Base-by-base conservation (phyloP, 169 alveolate genomes). In the Cyclospora cayetanensis region DNA sequence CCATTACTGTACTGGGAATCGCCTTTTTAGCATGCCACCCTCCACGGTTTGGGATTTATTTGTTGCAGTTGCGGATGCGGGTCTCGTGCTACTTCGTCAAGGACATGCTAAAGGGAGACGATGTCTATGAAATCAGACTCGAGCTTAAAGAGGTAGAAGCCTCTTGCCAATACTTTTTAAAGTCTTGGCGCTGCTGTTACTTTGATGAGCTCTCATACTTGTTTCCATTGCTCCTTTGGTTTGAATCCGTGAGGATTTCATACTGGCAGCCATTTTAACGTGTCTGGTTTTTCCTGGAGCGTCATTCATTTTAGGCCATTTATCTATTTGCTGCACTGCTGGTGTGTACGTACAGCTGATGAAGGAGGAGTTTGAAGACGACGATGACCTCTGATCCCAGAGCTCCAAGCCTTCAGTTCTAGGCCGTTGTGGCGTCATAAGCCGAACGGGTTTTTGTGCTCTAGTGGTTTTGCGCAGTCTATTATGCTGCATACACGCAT, bases 31-130 rank as follows among this genome's bases (percentile, higher is more conserved):
- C n/a, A n/a, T n/a, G n/a, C n/a, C n/a, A n/a, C n/a, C n/a, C n/a
- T 15, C 12, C 50, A 11, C 50, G 80, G 80, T 42, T 74, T 74
- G 15, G 85, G 60, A 65, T 25, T 39, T 74, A 65, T 41, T 41
- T 22, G n/a, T 27, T 15, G 20, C 95, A 94, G 92, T 93, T 96
- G 43, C 97, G 95, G 68, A 95, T 96, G 94, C 94, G 94, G 82
- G 98, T 96, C 35, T 86, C 90, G 27, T 94, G 96, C 79, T 53
- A 83, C 83, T 95, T 95, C 88, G 94, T 85, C 22, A 89, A 93
- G 82, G 98, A 97, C 79, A 84, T 94, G 65, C 95, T 97, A 18
- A 96, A 96, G 87, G 98, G 98, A 3, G 97, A 96, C 94, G 97
- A 94, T 25, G 86, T 77, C 27, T 95, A 94, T 34, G 98, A 97